Base-by-base conservation (phyloP, 768 basidiomycete genomes). In the Leucosporidium yakuticum region DNA sequence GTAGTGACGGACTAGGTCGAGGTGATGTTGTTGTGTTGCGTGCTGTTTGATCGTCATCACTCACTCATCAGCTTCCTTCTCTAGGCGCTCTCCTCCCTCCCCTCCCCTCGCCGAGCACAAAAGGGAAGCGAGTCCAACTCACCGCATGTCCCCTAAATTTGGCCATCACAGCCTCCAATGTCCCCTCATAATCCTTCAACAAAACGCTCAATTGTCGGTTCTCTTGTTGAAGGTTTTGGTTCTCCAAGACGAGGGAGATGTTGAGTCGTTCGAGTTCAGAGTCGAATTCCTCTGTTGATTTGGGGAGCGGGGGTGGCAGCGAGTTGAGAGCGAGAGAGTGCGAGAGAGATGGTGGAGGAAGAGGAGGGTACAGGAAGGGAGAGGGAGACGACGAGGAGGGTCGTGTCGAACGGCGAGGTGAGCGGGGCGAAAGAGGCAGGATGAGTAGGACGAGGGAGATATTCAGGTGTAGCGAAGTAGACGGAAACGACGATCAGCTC, bases 121-220 rank as follows among this genome's bases (percentile, higher is more conserved):
- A 4, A 4, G 4, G 29, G 9, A 32, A n/a, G 23, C 7, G 50
- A 5, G 0, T 0, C 4, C n/a, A 25, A 83, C 90, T 75, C 75
- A 95, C 93, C 19, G 91, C 87, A 76, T 97, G 88, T 67, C 87
- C 88, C 67, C 94, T 84, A 78, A 98, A 97, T 80, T 97, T 97
- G 61, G 86, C 81, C 96, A 99, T 98, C 77, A 98, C 90, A 34
- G 87, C 93, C 74, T 97, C 94, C 82, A 99, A 84, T 4, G 94
- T 96, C 63, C 83, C 82, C 78, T 98, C 94, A 77, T 98, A 95
- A 78, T 99, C 96, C 76, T 93, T 94, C 65, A 98, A 81, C 32
- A 99, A 82, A 32, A 85, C 74, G 72, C 87, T 88, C 36, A 98
- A 83, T 76, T 98, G 95, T 78, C 90, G 93, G 82, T 99, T 98